Evolutionary conservation across 306 rosid species (phyloP).

Genomic region (Casuarina equisetifolia): DNA sequence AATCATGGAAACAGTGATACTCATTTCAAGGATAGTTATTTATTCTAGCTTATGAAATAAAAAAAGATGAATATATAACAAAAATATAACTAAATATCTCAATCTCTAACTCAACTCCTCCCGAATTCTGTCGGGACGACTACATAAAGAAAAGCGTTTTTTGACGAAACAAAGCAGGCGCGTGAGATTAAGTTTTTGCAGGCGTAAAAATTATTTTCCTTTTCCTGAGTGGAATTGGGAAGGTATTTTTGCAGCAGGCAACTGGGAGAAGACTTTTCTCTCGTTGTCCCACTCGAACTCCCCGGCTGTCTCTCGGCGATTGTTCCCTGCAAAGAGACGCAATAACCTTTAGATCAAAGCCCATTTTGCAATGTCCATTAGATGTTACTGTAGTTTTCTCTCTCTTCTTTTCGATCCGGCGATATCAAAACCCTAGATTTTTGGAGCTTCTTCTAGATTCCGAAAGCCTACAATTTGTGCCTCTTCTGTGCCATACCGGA

Average conservation of each 20-base stretch:
- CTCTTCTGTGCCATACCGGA: constrained; percentile 25
- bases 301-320: constrained; percentile 31
- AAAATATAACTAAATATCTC: no score
- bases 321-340: constrained; percentile 25
- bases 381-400: constrained; percentile 15
- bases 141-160: background rate
- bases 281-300: constrained; percentile 25
- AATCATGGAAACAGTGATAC: no score
- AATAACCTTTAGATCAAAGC: constrained; percentile 22
- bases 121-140: no score
- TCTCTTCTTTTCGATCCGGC: constrained; percentile 47
- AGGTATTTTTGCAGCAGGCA: constrained; percentile 20
- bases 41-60: no score
- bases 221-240: background rate
- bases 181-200: background rate
- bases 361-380: constrained; percentile 3
- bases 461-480: constrained; percentile 37
- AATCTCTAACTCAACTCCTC: background rate
- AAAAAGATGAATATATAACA: no score
- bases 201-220: background rate
- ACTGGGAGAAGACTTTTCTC: constrained; percentile 11
- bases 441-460: constrained; percentile 36
- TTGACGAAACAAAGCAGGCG: background rate
- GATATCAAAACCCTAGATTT: constrained; percentile 55
- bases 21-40: no score